Base-by-base conservation (phyloP, 73 alveolate species). In the Paramecium primaurelia region DNA sequence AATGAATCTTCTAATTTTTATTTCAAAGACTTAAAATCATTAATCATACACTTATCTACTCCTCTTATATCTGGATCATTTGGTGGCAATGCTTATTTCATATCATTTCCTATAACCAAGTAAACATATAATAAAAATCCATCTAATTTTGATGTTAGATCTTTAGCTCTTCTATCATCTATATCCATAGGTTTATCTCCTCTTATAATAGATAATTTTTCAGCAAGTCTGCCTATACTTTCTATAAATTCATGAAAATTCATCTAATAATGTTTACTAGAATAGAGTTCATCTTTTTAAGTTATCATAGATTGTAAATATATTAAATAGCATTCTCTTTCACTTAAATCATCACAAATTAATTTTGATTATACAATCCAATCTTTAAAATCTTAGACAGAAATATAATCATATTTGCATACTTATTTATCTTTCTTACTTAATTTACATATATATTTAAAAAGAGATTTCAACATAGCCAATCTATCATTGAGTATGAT, bases 161-260 rank as follows among this genome's bases (percentile, higher is more conserved):
- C 60, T 73, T 36, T 36, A 9, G 59, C 64, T 73, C 87, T 73
- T 73, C 87, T 73, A 73, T 73, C 87, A 11, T 73, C 87, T 9
- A 73, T 38, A 16, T 73, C 87, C 2, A 73, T 73, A 12, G 87
- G 87, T 73, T 73, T 73, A 11, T 73, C 87, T 38, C 87, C 87
- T 14, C 87, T 73, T 30, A 73, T 73, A 8, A 73, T 73, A 0
- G 87, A 73, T 37, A 73, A 73, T 12, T 4, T 73, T 22, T 80
- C 91, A 8, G 91, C 71, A 9, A 49, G 16, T 80, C 91, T 40
- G 1, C 58, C 71, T 12, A 40, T 14, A 12, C 58, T 64, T 47
- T 80, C 91, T 1, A 80, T 26, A 9, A 80, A 80, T 80, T 80
- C 91, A 80, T 42, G 51, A 80, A 80, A 80, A 45, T 80, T 80